A percentile compares a stretch with the other conserved stretches of the same genome.
Evolutionary conservation across 1,284 basidiomycete genomes (phyloP).

Genomic region (Meira miltonrushii): DNA sequence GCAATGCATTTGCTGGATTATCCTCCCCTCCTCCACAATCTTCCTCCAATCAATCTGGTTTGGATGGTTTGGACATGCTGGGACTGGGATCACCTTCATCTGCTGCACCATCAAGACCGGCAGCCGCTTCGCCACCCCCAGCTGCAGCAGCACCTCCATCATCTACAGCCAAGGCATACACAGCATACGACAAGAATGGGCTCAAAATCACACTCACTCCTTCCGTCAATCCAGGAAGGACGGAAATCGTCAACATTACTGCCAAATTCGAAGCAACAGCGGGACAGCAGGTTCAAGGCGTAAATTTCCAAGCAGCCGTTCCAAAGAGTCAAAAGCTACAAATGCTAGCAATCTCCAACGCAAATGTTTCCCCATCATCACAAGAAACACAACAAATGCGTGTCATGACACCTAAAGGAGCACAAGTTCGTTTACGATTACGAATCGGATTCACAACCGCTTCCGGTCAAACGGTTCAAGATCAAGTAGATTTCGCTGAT

Average conservation of each 20-base stretch:
- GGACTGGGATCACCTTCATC: conserved; percentile 20
- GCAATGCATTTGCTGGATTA: conserved; percentile 50
- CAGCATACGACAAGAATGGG: conserved; percentile 85
- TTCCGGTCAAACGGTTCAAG: conserved; percentile 67
- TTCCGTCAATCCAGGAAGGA: conserved; percentile 68
- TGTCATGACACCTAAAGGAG: conserved; percentile 76
- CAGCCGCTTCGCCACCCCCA: conserved; percentile 18
- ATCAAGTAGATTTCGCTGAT: conserved; percentile 82
- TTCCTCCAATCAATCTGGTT: conserved; percentile 8
- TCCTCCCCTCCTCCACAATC: conserved; percentile 18
- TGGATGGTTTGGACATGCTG: conserved; percentile 46
- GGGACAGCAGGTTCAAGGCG: conserved; percentile 54
- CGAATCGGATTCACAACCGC: conserved; percentile 69
- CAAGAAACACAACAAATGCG: conserved; percentile 93
- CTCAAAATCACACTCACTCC: conserved; percentile 85
- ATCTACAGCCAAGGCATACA: conserved; percentile 60
- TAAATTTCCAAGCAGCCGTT: conserved; percentile 96
- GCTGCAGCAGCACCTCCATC: conserved; percentile 27
- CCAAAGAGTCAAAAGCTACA: conserved; percentile 98
- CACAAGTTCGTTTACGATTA: conserved; percentile 75
- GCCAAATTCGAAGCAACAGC: conserved; percentile 74
- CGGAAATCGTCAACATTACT: conserved; percentile 81
- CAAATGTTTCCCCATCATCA: conserved; percentile 69
- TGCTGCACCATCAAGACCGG: conserved; percentile 59
- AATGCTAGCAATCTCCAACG: conserved; percentile 93